These are phyloP conservation scores for Paramecium sonneborni DNA, from an alignment of 73 alveolate genomes.

Conservation along the genomic window DNA sequence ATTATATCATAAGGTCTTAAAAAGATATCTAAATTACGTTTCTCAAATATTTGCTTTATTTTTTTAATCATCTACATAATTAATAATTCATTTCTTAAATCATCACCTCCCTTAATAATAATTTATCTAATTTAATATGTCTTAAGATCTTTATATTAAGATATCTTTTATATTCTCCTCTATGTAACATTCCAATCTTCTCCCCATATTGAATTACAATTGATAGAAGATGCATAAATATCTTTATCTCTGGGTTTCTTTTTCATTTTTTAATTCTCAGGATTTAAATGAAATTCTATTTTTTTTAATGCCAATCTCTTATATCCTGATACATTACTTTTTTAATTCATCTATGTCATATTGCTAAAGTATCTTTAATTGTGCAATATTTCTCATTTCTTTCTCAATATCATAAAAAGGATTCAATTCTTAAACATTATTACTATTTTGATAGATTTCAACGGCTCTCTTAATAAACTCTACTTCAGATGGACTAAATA, in stretches of 20 bases:
- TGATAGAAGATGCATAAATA: constrained; percentile 27
- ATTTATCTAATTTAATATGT: constrained; percentile 80
- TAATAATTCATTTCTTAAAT: constrained; percentile 94
- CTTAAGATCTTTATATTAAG: constrained; percentile 76
- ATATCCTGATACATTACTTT: neutral
- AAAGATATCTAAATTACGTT: constrained; percentile 80
- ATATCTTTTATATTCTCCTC: constrained; percentile 67
- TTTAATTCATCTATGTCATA: constrained; percentile 1
- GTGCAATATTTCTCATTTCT: neutral
- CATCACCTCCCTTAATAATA: constrained; percentile 97
- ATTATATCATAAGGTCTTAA: constrained; percentile 95
- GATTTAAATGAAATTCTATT: neutral
- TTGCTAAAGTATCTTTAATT: neutral
- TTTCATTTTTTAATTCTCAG: neutral
- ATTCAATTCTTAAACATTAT: neutral
- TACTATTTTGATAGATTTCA: neutral
- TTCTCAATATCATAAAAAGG: constrained; percentile 17
- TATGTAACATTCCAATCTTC: constrained; percentile 79
- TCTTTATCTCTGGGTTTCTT: constrained; percentile 4
- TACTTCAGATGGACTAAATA: neutral
- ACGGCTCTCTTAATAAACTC: neutral
- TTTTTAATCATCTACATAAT: constrained; percentile 94
- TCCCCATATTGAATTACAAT: constrained; percentile 82
- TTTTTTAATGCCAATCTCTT: neutral
- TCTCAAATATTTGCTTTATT: constrained; percentile 80